These are phyloP conservation scores for Phytophthora aleatoria DNA, from an alignment of 352 stramenopile species.

Conservation along the genomic window DNA sequence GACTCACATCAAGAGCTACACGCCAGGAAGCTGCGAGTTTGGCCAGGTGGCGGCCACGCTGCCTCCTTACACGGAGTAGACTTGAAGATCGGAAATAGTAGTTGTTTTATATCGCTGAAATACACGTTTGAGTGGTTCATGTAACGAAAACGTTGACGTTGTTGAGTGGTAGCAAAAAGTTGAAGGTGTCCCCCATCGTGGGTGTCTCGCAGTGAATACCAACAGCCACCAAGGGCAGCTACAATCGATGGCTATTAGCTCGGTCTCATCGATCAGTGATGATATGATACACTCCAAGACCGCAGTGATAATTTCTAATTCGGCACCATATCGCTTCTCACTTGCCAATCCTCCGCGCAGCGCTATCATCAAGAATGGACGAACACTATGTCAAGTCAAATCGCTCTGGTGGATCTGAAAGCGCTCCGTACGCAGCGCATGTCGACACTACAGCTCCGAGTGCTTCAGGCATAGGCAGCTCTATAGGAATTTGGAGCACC, in stretches of 20 bases:
- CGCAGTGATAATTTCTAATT: no score
- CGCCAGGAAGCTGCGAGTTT: constrained; percentile 45
- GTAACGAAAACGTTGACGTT: neutral
- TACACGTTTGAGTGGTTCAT: no score
- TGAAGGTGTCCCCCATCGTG: constrained; percentile 15
- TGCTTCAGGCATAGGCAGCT: neutral
- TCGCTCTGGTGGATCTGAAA: constrained; percentile 18
- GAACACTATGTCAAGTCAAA: constrained; percentile 25
- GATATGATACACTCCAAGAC: neutral
- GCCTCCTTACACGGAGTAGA: constrained; percentile 37
- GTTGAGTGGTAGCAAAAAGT: constrained; percentile 12
- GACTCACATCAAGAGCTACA: constrained; percentile 66
- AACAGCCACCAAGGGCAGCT: constrained; percentile 19
- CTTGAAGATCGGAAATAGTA: constrained; percentile 1
- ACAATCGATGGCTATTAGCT: constrained; percentile 6
- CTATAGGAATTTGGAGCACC: constrained; percentile 30
- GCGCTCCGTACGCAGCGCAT: constrained; percentile 16
- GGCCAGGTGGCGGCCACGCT: constrained; percentile 31
- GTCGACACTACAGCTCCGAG: neutral
- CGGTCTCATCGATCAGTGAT: neutral
- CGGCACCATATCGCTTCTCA: constrained; percentile 6
- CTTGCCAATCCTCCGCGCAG: constrained; percentile 12
- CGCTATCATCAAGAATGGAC: constrained; percentile 10
- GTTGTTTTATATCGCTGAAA: neutral
- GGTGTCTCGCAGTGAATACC: constrained; percentile 21